Evolutionary conservation across 352 stramenopile genomes (phyloP), one percentile per base, ranked within the genome.

Genomic region (Phytophthora sp.): DNA sequence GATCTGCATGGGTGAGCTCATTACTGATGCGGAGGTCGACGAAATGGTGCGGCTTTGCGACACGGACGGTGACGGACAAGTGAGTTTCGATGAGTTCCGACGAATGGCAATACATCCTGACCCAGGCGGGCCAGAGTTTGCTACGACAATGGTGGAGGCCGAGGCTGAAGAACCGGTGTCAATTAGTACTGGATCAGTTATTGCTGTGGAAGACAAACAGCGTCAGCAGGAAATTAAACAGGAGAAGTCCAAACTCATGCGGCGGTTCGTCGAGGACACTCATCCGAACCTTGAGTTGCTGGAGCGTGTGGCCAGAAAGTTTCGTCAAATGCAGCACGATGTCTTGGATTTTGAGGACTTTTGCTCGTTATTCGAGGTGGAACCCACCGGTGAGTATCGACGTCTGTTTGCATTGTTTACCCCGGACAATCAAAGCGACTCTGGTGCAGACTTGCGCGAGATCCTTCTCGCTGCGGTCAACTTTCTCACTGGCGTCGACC

Each of bases 1-100:
- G 1, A 93, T 98, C 33, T 98, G 94, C 67, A 98, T 98, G 94
- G 95, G 95, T 29, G 94, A 98, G 69, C 84, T 98, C 41, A 94
- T 98, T 54, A 98, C 94, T 6, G 94, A 98, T 61, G 94, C 98
- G 51, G 95, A 98, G 54, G 78, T 98, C 9, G 88, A 97, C 56
- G 84, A 91, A 74, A 98, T 98, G 94, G 90, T 98, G 47, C 78
- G 81, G 38, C 88, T 99, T 62, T 92, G 97, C 29, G 95, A 98
- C 71, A 74, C 69, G 3, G 94, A 98, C 69, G 94, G 93, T 31
- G 95, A 98, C 59, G 92, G 93, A 11, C 92, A 98, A 63, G 89
- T 96, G 23, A 96, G 82, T 41, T 98, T 94, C 56, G 86, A 95
- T 13, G 94, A 98, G 66, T 98, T 98, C 57, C 74, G 89, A 2